Conservation (phyloP, 768 basidiomycete species). For the Artomyces pyxidatus region DNA sequence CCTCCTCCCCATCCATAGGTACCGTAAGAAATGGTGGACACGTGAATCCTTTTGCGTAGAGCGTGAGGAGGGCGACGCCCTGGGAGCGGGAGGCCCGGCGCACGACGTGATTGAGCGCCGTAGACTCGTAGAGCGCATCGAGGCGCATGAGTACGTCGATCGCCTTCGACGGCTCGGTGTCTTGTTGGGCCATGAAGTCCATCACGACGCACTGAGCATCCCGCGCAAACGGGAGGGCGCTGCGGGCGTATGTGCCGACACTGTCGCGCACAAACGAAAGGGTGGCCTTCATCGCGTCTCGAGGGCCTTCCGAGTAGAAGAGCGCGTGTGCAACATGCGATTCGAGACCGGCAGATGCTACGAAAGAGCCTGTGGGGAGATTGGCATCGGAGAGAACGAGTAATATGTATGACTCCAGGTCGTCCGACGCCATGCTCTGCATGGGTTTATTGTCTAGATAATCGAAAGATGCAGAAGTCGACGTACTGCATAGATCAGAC, state of each 20-base stretch:
- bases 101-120: conserved; percentile 86
- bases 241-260: conserved; percentile 68
- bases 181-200: conserved; percentile 4
- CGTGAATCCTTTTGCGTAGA: conserved; percentile 79
- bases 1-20: conserved; percentile 18
- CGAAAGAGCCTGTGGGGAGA: conserved; percentile 94
- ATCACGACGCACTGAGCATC: conserved; percentile 49
- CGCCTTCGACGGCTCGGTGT: conserved; percentile 16
- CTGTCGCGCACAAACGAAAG: conserved; percentile 63
- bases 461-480: no score
- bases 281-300: conserved; percentile 27
- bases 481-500: no score
- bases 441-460: no score
- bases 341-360: conserved; percentile 90
- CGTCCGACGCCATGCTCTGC: conserved; percentile 20
- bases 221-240: conserved; percentile 71
- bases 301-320: conserved; percentile 23
- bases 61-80: conserved; percentile 84
- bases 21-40: conserved; percentile 32
- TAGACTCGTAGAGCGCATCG: conserved; percentile 74
- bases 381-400: conserved; percentile 86
- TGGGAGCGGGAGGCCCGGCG: conserved; percentile 84
- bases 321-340: conserved; percentile 87
- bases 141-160: conserved; percentile 43
- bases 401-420: conserved; percentile 58